These are phyloP conservation scores for Petasospora fabianii DNA, from an alignment of 1,139 yeast species.

Conservation along the genomic window DNA sequence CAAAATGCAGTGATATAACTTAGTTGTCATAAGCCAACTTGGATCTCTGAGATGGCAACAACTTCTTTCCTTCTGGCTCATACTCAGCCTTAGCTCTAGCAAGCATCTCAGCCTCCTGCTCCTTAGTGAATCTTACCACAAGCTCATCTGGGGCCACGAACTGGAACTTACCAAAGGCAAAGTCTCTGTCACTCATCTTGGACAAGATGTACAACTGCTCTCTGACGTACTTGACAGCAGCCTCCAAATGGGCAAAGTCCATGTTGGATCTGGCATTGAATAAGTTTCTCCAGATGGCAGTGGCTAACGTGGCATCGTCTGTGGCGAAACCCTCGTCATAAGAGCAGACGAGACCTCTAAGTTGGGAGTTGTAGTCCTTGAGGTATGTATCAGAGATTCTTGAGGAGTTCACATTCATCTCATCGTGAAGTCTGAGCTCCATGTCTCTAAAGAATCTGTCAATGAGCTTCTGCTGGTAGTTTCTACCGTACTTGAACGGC, in stretches of 20 bases:
- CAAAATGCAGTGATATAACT: too few relatives aligned
- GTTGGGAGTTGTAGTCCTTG: constrained; percentile 86
- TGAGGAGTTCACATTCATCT: constrained; percentile 79
- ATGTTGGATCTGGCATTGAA: constrained; percentile 83
- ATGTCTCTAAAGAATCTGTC: constrained; percentile 88
- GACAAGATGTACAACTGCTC: constrained; percentile 84
- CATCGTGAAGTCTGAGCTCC: constrained; percentile 80
- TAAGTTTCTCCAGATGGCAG: constrained; percentile 88
- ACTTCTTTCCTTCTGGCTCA: constrained; percentile 39
- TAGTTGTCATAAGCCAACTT: constrained; percentile 32
- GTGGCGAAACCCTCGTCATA: constrained; percentile 90
- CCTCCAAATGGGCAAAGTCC: constrained; percentile 82
- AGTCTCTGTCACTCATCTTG: constrained; percentile 83
- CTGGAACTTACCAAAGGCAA: constrained; percentile 83
- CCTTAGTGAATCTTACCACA: constrained; percentile 65
- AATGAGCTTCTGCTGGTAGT: constrained; percentile 87
- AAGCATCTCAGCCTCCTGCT: constrained; percentile 49
- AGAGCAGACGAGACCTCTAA: constrained; percentile 84
- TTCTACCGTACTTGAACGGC: constrained; percentile 85
- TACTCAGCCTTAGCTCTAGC: constrained; percentile 41
- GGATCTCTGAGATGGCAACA: constrained; percentile 62
- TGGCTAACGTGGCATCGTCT: constrained; percentile 80
- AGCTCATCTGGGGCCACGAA: constrained; percentile 84
- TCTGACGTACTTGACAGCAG: constrained; percentile 81
- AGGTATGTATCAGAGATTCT: constrained; percentile 80